Conservation (phyloP, 2,329 filamentous ascomycete genomes). For the Hypoxylon sp. region DNA sequence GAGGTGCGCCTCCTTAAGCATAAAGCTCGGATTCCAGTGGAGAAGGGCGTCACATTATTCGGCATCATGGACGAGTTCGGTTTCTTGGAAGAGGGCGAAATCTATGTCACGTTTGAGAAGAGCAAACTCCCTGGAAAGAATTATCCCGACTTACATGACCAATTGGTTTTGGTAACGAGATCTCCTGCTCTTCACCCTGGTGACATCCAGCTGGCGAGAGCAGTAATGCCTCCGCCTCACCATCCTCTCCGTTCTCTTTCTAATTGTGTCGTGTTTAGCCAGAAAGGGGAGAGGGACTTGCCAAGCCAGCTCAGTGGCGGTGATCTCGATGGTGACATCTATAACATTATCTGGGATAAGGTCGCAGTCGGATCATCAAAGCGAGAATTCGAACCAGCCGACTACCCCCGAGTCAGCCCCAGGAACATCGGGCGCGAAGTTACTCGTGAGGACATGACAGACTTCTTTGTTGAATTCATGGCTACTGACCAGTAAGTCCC, state of each 20-base stretch:
- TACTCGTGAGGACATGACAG: slow-evolving; percentile 75
- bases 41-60: slow-evolving; percentile 80
- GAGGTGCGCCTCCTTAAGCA: slow-evolving; percentile 84
- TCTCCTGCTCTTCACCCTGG: slow-evolving; percentile 86
- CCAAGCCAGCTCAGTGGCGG: slow-evolving; percentile 85
- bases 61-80: slow-evolving; percentile 88
- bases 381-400: slow-evolving; percentile 69
- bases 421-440: slow-evolving; percentile 74
- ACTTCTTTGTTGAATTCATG: slow-evolving; percentile 79
- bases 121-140: slow-evolving; percentile 56
- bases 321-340: slow-evolving; percentile 87
- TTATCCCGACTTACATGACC: slow-evolving; percentile 53
- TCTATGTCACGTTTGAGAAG: slow-evolving; percentile 74
- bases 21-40: slow-evolving; percentile 80
- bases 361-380: slow-evolving; percentile 60
- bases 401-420: slow-evolving; percentile 75
- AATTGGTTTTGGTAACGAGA: slow-evolving; percentile 77
- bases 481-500: slow-evolving; percentile 52
- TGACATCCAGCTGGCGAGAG: slow-evolving; percentile 78
- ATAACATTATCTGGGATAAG: slow-evolving; percentile 82
- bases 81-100: slow-evolving; percentile 74
- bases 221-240: slow-evolving; percentile 70
- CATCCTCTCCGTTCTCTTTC: slow-evolving; percentile 74
- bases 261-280: slow-evolving; percentile 86
- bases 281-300: slow-evolving; percentile 78